Conservation (phyloP, 306 rosid genomes). For the Argentina anserina region DNA sequence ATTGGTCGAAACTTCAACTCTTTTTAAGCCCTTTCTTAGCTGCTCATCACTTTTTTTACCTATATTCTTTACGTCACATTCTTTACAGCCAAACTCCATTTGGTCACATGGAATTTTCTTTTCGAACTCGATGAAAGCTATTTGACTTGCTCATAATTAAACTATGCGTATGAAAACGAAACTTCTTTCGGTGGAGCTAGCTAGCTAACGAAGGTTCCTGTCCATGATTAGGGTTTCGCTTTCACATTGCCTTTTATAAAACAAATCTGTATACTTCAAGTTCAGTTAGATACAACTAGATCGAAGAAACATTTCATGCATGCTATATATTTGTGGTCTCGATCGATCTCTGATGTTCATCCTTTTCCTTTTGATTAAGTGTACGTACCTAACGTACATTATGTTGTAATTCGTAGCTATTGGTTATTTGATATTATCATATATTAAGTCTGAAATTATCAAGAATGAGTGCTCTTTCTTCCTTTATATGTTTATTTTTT, state of each 20-base stretch:
- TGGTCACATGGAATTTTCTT: slow-evolving; percentile 29
- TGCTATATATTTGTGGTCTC: not conserved
- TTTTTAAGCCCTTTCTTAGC: too few relatives aligned
- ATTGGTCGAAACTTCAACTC: slow-evolving; percentile 26
- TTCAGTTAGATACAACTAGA: not conserved
- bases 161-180: slow-evolving; percentile 22
- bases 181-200: not conserved
- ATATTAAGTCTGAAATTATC: not conserved
- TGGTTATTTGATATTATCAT: not conserved
- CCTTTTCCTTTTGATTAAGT: not conserved
- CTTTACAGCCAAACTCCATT: slow-evolving; percentile 52
- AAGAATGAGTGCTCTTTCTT: not conserved
- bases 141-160: slow-evolving; percentile 28
- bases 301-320: not conserved
- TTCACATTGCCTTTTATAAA: slow-evolving; percentile 17
- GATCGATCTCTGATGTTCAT: not conserved
- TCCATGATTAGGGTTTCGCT: slow-evolving; percentile 18
- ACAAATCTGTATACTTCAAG: not conserved
- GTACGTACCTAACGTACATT: not conserved
- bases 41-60: slow-evolving; percentile 3
- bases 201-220: slow-evolving; percentile 13
- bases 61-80: not conserved
- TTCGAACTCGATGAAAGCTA: slow-evolving; percentile 23
- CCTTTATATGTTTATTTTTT: not conserved
- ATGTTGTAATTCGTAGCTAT: not conserved